Evolutionary conservation across 2,329 filamentous ascomycete genomes (phyloP), one percentile per base, ranked within the genome.

Genomic region (Orbilia javanica): DNA sequence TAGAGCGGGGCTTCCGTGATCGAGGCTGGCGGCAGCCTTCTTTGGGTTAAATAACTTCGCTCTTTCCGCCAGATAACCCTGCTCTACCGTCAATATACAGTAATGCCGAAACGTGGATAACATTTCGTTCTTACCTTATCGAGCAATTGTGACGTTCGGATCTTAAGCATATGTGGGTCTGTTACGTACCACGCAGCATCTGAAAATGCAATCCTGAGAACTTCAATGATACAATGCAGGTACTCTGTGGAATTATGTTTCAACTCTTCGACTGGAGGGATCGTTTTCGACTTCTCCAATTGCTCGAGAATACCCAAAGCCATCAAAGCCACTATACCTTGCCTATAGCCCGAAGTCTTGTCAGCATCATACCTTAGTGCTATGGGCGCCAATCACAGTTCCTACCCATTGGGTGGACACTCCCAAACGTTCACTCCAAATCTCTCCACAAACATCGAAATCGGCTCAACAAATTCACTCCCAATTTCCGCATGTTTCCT

Each of bases 281-380:
- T 93, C 81, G 90, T 90, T 44, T 91, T 91, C 15, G 88, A 86
- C 75, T 90, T 89, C 84, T 97, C 93, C 0, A 98, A 88, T 83
- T 94, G 90, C 83, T 97, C 91, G 60, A 99, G 86, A 80, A 98
- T 97, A 0, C 96, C 96, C 0, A 99, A 87, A 0, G 96, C 93
- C 91, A 98, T 97, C 34, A 98, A 86, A 0, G 96, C 96, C 1
- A 98, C 93, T 80, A 98, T 94, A 1, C 96, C 96, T 84, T 98
- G 96, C 8, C 74, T 78, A 29, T n/a, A n/a, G 11, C 34, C 8
- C 15, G 0, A 62, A 20, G n/a, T 10, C 18, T 52, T 15, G 29
- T 63, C 22, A 75, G 63, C 20, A 29, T 55, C 1, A 13, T 15
- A 39, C 3, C 8, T 2, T 2, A 31, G 7, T 22, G 11, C 4